phyloP scores from a whole-genome alignment of 495 filamentous ascomycete species.

The Annulohypoxylon maeteangense region DNA sequence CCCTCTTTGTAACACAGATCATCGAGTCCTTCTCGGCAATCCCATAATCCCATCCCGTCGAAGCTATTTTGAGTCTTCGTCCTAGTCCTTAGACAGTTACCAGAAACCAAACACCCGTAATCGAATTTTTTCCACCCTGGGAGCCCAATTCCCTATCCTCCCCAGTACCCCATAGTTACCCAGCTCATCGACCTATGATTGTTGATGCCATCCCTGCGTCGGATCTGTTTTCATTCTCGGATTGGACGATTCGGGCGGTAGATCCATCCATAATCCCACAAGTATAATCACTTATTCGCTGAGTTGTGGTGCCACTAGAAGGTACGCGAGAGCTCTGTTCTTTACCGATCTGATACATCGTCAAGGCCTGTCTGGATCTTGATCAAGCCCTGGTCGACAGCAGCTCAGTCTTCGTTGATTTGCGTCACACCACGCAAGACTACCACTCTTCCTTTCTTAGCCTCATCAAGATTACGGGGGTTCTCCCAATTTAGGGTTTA shows the following conservation, averaged over 20 bases:
- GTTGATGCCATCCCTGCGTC: conserved; percentile 31
- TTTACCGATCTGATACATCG: conserved; percentile 38
- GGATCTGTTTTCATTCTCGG: conserved; percentile 35
- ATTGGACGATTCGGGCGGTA: conserved; percentile 31
- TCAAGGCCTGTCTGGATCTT: conserved; percentile 34
- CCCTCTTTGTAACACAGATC: conserved; percentile 23
- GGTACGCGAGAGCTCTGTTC: conserved; percentile 39
- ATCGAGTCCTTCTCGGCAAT: conserved; percentile 19
- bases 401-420: conserved; percentile 40
- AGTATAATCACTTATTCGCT: conserved; percentile 30
- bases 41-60: conserved; percentile 8
- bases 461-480: conserved; percentile 29
- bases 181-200: conserved; percentile 32
- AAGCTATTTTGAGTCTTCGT: conserved; percentile 27
- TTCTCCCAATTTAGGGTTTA: conserved; percentile 40
- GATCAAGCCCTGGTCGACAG: conserved; percentile 35
- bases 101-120: conserved; percentile 36
- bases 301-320: conserved; percentile 38
- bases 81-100: conserved; percentile 24
- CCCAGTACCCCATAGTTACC: conserved; percentile 35
- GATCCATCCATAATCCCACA: conserved; percentile 36
- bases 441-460: conserved; percentile 36
- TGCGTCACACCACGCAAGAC: conserved; percentile 42
- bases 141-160: conserved; percentile 31
- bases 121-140: conserved; percentile 29